Conservation (phyloP, 2,329 filamentous ascomycete species). For the Xylaria sp. region DNA sequence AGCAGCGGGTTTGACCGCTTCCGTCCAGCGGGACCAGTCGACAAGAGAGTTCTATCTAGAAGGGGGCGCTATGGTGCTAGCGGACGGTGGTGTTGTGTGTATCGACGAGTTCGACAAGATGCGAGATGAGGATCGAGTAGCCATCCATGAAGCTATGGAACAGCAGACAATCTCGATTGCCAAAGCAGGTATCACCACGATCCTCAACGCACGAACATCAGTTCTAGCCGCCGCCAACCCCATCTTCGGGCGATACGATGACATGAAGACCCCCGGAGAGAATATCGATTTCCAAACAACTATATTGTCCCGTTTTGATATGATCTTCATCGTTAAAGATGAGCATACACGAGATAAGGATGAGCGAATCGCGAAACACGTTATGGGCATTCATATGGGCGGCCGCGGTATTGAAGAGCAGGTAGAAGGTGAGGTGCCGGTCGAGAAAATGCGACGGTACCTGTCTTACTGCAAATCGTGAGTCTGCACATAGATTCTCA, state of each 20-base stretch:
- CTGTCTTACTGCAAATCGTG: constrained; percentile 96
- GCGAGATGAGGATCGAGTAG: constrained; percentile 96
- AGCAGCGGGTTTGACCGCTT: constrained; percentile 95
- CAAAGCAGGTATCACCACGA: constrained; percentile 98
- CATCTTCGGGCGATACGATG: constrained; percentile 97
- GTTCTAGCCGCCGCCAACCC: constrained; percentile 96
- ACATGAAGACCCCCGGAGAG: constrained; percentile 96
- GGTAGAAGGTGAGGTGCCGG: constrained; percentile 85
- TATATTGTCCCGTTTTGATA: constrained; percentile 97
- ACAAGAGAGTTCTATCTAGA: constrained; percentile 98
- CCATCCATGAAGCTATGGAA: constrained; percentile 99
- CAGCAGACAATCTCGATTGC: constrained; percentile 99
- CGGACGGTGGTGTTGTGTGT: constrained; percentile 95
- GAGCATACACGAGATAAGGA: constrained; percentile 91
- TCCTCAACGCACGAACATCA: constrained; percentile 93
- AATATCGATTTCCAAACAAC: constrained; percentile 99
- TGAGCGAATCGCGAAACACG: constrained; percentile 93
- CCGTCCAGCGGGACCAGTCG: constrained; percentile 90
- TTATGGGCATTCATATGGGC: constrained; percentile 97
- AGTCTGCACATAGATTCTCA: constrained; percentile 51
- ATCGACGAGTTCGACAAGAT: constrained; percentile 99
- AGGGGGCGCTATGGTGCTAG: constrained; percentile 97
- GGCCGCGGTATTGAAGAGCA: constrained; percentile 84
- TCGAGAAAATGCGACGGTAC: constrained; percentile 98
- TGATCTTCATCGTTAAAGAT: constrained; percentile 99